Base-by-base conservation (phyloP, 768 basidiomycete species). In the Pulveroboletus sp. region DNA sequence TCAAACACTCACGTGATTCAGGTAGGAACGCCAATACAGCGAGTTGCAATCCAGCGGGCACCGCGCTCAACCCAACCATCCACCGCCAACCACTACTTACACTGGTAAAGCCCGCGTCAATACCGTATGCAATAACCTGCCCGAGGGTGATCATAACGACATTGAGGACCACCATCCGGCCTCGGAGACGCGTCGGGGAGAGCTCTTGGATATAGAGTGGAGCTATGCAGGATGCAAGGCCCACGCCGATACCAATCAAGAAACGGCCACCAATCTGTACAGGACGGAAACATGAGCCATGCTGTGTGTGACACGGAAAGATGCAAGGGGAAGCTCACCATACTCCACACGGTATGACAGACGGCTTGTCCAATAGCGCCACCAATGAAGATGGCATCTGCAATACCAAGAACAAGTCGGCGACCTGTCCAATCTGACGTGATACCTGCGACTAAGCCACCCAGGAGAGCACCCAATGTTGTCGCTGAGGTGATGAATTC, bases 141-240 rank as follows among this genome's bases (percentile, higher is more conserved):
- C 86, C 86, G 6, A 84, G 72, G 0, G 89, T 93, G 60, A 92
- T 88, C 71, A 83, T 81, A 1, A 89, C 85, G 17, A 89, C 86
- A 63, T 91, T 91, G 46, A 90, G 71, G 10, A 87, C 85, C 4
- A 89, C 88, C 79, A 91, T 81, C 31, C 85, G 74, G 5, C 88
- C 89, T 5, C 88, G 75, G 26, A 85, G 73, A 8, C 80, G 73
- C 8, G 86, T 88, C 0, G 87, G 88, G 0, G 87, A 81, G 18
- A 91, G 76, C 65, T 92, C 89, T 62, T 89, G 87, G 43, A 93
- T 89, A 63, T 91, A 90, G 5, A 91, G 73, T 9, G 89, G 87
- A 0, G 88, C 85, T 45, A 89, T 78, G 55, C 88, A 88, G 5
- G 84, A 80, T 15, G 89, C 88, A 1, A 87, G 68, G 3, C 87